Base-by-base conservation (phyloP, 2,329 filamentous ascomycete species). In the Hypoxylon rubiginosum region DNA sequence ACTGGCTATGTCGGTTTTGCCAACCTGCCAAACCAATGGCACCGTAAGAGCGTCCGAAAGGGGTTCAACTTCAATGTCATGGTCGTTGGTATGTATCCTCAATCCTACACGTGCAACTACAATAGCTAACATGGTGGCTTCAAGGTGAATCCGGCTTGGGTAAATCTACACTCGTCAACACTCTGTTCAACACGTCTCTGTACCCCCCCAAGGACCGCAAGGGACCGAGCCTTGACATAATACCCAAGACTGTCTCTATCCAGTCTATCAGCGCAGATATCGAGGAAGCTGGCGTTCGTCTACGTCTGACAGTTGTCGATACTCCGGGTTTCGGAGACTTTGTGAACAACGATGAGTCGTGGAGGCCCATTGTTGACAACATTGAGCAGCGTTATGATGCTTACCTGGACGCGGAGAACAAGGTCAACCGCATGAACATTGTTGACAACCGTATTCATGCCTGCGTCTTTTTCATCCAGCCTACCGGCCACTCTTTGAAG, bases 51-150 rank as follows among this genome's bases (percentile, higher is more conserved):
- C 89, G 96, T 99, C 77, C 93, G 96, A 80, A 99, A 99, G 84
- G 96, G 96, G 68, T 99, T 99, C 89, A 99, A 98, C 89, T 99
- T 99, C 88, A 99, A 99, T 80, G 96, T 99, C 74, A 99, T 99
- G 96, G 96, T 99, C 82, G 96, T 99, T 83, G 96, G 96, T 98
- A 87, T 79, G 94, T 67, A 10, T 41, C 4, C 11, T 2, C 32
- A 7, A 6, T 19, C 15, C 46, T 30, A 53, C 15, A 43, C 26
- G 13, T 5, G 11, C 32, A 8, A 26, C 28, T 28, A 32, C 39
- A 58, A 39, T 51, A 17, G 55, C 54, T 59, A 67, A 67, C 9
- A 26, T 65, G 15, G 70, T 17, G 56, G 46, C 65, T 41, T 50
- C 21, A 73, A 98, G 96, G 96, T 88, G 96, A 99, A 90, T 99